Evolutionary conservation across 2,329 filamentous ascomycete species (phyloP).

Genomic region (Cadophora sp.): DNA sequence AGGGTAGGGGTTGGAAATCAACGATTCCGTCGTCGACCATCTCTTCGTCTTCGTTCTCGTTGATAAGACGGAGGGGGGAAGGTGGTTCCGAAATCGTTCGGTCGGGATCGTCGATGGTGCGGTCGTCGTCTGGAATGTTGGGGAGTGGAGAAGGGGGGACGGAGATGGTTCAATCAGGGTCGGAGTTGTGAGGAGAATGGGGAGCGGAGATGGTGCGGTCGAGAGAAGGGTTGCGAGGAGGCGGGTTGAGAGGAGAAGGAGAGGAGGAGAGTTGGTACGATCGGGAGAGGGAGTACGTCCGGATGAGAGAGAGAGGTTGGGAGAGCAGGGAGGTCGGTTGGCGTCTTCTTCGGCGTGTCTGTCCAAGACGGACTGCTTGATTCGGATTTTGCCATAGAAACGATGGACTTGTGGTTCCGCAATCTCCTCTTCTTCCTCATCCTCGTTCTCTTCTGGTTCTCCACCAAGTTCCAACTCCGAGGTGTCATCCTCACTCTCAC

Average conservation of each 20-base stretch:
- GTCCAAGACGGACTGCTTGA: too few relatives aligned
- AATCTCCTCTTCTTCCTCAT: not conserved
- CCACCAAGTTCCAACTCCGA: slow-evolving; percentile 2
- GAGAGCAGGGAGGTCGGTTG: not conserved
- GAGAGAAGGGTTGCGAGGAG: too few relatives aligned
- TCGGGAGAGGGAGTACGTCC: not conserved
- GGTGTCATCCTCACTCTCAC: not conserved
- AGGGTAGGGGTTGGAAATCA: not conserved
- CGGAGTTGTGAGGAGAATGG: not conserved
- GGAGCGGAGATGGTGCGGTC: not conserved
- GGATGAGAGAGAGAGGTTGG: not conserved
- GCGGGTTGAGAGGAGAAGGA: too few relatives aligned
- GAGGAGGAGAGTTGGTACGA: not conserved
- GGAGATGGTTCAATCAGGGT: not conserved
- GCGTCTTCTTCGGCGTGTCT: not conserved
- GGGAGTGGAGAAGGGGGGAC: not conserved
- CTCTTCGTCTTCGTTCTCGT: not conserved
- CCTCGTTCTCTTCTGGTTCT: too few relatives aligned
- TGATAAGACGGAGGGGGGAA: not conserved
- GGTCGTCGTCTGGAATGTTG: not conserved
- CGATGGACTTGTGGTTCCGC: too few relatives aligned
- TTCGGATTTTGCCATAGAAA: too few relatives aligned
- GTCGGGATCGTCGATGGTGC: not conserved
- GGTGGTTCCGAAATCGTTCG: not conserved
- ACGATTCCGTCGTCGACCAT: slow-evolving; percentile 9